A percentile compares a stretch with the other conserved stretches of the same genome.
Conservation (phyloP, 768 basidiomycete genomes). For the Psilocybe cubensis region DNA sequence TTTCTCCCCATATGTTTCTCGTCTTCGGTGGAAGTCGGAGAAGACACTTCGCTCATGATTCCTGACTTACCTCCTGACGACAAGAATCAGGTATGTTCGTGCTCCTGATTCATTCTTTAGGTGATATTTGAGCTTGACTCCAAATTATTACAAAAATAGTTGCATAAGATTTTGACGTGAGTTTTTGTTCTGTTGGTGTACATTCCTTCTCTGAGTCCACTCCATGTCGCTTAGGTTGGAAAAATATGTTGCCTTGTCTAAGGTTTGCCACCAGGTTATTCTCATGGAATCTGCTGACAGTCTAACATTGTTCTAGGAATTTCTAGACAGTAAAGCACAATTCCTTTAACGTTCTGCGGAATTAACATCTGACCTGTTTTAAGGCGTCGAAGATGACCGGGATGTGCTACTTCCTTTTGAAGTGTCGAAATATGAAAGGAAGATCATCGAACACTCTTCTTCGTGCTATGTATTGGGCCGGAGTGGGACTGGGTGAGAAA, state of each 20-base stretch:
- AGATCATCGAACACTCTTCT: conserved; percentile 58
- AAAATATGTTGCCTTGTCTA: conserved; percentile 47
- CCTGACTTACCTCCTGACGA: conserved; percentile 28
- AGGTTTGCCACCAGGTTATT: conserved; percentile 27
- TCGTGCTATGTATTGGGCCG: conserved; percentile 72
- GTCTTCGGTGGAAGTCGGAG: background rate
- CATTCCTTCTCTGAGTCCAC: background rate
- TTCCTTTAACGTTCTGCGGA: background rate
- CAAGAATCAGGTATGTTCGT: conserved; percentile 34
- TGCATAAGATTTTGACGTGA: conserved; percentile 52
- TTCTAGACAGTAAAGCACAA: conserved; percentile 22
- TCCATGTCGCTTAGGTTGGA: conserved; percentile 37
- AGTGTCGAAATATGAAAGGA: conserved; percentile 52
- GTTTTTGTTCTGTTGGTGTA: background rate
- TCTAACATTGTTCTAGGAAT: conserved; percentile 13
- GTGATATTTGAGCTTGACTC: too few relatives aligned
- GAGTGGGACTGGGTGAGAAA: conserved; percentile 69
- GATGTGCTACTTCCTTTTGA: conserved; percentile 48
- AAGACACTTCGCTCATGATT: background rate
- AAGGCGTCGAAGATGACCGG: conserved; percentile 54
- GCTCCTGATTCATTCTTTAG: too few relatives aligned
- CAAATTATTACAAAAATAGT: conserved; percentile 29
- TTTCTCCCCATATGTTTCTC: conserved; percentile 41
- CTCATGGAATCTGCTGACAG: background rate
- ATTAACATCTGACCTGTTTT: background rate